These are phyloP conservation scores for Aegilops bicornis DNA, from an alignment of 176 grass and related monocot species.

Conservation along the genomic window DNA sequence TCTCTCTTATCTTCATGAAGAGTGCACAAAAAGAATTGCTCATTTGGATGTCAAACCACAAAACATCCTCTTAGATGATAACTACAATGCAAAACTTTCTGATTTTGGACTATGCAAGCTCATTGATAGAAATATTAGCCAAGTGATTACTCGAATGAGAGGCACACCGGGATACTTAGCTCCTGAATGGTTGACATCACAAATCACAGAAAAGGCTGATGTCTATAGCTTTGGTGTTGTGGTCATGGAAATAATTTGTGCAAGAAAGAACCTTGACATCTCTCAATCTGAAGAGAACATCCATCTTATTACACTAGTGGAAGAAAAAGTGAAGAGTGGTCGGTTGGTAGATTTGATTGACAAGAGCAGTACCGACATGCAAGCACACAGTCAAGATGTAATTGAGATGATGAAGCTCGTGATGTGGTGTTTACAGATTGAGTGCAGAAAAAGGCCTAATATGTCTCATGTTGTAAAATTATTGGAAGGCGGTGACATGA, in stretches of 20 bases:
- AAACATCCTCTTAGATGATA: no score
- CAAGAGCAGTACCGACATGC: no score
- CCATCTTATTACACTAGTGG: conserved; percentile 29
- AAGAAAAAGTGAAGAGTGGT: conserved; percentile 27
- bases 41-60: conserved; percentile 8
- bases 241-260: neutral
- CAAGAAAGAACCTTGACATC: conserved; percentile 34
- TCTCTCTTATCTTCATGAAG: conserved; percentile 28
- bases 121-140: neutral
- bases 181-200: neutral
- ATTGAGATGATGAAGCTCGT: no score
- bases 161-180: neutral
- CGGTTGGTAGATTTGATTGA: neutral
- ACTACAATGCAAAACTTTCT: no score
- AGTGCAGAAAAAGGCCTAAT: conserved; percentile 39
- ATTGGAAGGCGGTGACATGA: conserved; percentile 40
- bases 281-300: conserved; percentile 28
- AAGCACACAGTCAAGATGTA: no score
- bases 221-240: conserved; percentile 22
- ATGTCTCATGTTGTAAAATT: conserved; percentile 53
- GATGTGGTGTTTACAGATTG: conserved; percentile 23
- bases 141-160: neutral
- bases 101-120: neutral
- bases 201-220: neutral
- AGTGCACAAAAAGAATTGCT: conserved; percentile 39